Percentiles rank a stretch among this genome's conserved stretches.
These are phyloP conservation scores for Globisporangium takayamanum DNA, from an alignment of 352 stramenopile genomes.

Conservation along the genomic window DNA sequence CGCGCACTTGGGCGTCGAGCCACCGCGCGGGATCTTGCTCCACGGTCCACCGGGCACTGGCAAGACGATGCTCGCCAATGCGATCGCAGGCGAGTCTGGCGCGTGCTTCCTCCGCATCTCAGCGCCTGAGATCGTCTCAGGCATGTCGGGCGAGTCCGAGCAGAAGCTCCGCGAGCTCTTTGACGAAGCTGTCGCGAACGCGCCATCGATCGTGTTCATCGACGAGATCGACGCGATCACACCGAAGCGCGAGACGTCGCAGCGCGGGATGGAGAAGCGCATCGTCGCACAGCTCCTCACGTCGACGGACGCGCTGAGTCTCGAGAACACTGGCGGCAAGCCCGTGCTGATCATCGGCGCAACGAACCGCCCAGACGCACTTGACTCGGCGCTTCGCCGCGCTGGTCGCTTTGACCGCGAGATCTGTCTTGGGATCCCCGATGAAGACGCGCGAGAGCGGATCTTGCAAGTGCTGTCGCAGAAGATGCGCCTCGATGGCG, in stretches of 20 bases:
- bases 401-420: conserved; percentile 98
- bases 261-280: conserved; percentile 94
- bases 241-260: conserved; percentile 90
- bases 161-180: conserved; percentile 91
- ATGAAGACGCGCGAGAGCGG: conserved; percentile 90
- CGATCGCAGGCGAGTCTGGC: conserved; percentile 90
- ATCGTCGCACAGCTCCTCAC: conserved; percentile 96
- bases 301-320: conserved; percentile 87
- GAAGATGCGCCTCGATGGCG: conserved; percentile 91
- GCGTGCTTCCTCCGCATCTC: conserved; percentile 86
- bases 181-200: conserved; percentile 92
- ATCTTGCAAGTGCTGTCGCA: conserved; percentile 93
- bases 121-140: conserved; percentile 91
- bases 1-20: conserved; percentile 88
- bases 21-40: conserved; percentile 87
- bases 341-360: conserved; percentile 97
- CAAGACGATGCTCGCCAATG: conserved; percentile 92
- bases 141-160: conserved; percentile 89
- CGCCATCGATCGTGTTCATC: conserved; percentile 97
- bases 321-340: conserved; percentile 86
- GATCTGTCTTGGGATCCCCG: conserved; percentile 96
- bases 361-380: conserved; percentile 95
- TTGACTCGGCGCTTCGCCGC: conserved; percentile 95
- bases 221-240: conserved; percentile 97
- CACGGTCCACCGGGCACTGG: conserved; percentile 91